Base-by-base conservation (phyloP, 225 moss, liverwort and hornwort species). In the Polytrichum formosum region DNA sequence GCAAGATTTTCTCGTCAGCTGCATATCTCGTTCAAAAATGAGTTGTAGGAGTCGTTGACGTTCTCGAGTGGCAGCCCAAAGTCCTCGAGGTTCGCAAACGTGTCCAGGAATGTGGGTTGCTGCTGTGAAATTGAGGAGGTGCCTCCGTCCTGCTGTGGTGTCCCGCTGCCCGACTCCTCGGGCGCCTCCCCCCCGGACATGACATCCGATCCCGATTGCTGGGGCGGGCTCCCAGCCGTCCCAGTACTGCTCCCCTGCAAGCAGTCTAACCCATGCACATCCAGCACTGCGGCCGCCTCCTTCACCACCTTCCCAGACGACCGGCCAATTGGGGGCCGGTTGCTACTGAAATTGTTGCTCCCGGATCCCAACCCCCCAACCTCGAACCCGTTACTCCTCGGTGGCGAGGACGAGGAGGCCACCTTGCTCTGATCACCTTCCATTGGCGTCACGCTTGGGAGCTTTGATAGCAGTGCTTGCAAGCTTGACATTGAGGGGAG, bases 401-500 rank as follows among this genome's bases (percentile, higher is more conserved):
- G 53, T 18, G 31, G 31, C 37, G 73, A 31, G 1, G 54, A 25
- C 35, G 70, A 70, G 1, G 59, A 23, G 13, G 21, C 31, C 5
- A 37, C 61, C 2, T 72, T 55, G 0, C 17, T 17, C 53, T n/a
- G 68, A 1, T 76, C 81, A 29, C 62, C 70, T 28, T 84, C 78
- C 8, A 73, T 73, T 18, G 61, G 70, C 0, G 83, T 93, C 22
- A 96, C 95, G 3, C 82, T 88, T 1, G 93, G 93, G 6, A 96
- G 83, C 69, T 93, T 96, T 17, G 93, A 96, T 6, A 96, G 71
- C 5, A 96, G 91, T 2, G 90, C 85, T 8, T 96, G 88, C n/a
- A 96, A 75, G 74, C 93, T 96, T 8, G 90, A 87, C 93, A 96
- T 96, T n/a, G 91, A 90, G 0, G 90, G 88, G 21, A 84, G 62